A percentile compares a stretch with the other conserved stretches of the same genome.
Evolutionary conservation across 495 filamentous ascomycete species (phyloP).

Genomic region (Cryomyces minteri): DNA sequence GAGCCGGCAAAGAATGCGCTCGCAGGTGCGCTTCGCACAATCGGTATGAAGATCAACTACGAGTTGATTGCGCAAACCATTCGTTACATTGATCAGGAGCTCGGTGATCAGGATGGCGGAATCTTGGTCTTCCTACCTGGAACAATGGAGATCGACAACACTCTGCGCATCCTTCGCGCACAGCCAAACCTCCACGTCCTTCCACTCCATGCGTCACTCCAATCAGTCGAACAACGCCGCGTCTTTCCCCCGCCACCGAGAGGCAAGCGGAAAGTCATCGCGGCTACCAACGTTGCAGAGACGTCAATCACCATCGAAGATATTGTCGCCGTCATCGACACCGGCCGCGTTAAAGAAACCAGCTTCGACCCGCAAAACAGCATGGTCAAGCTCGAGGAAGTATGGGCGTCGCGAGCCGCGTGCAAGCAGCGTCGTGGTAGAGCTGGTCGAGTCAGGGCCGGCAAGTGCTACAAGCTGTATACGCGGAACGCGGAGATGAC

Average conservation of each 20-base stretch:
- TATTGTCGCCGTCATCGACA: slow-evolving; percentile 91
- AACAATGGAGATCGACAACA: slow-evolving; percentile 69
- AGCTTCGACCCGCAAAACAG: slow-evolving; percentile 84
- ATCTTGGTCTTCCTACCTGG: slow-evolving; percentile 91
- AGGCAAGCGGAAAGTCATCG: slow-evolving; percentile 79
- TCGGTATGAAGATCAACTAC: slow-evolving; percentile 86
- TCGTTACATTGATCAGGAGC: slow-evolving; percentile 55
- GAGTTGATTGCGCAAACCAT: slow-evolving; percentile 68
- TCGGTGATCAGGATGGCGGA: slow-evolving; percentile 53
- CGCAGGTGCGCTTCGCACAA: slow-evolving; percentile 46
- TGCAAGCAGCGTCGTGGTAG: slow-evolving; percentile 94
- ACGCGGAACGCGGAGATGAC: slow-evolving; percentile 57
- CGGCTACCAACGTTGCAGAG: slow-evolving; percentile 91
- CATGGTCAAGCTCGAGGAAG: slow-evolving; percentile 85
- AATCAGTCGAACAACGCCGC: slow-evolving; percentile 65
- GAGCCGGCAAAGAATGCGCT: slow-evolving; percentile 21
- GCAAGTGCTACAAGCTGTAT: slow-evolving; percentile 89
- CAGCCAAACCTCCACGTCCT: slow-evolving; percentile 61
- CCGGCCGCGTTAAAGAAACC: slow-evolving; percentile 88
- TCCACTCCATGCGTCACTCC: slow-evolving; percentile 82
- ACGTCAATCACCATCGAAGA: slow-evolving; percentile 98
- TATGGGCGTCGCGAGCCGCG: slow-evolving; percentile 86
- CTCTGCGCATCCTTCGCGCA: slow-evolving; percentile 46
- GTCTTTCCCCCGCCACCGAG: slow-evolving; percentile 63
- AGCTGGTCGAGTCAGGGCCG: slow-evolving; percentile 79